Percentiles rank a stretch among this genome's conserved stretches.
These are phyloP conservation scores for Olyra latifolia DNA, from an alignment of 176 grass and related monocot species.

Conservation along the genomic window DNA sequence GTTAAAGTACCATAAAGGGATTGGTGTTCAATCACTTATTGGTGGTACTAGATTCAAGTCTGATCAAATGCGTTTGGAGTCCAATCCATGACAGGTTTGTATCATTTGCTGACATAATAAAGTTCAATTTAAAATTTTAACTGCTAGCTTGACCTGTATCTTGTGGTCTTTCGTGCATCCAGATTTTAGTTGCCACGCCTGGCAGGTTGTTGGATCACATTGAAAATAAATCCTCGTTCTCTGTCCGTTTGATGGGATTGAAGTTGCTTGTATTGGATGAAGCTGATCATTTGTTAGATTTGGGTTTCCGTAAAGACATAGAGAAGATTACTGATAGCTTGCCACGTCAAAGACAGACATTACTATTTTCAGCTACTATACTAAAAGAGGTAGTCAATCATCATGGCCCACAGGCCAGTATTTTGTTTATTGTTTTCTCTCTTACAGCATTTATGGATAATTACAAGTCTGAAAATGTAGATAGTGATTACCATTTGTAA, in stretches of 20 bases:
- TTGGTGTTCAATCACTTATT: conserved; percentile 91
- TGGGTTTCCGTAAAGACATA: conserved; percentile 90
- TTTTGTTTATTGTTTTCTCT: not conserved
- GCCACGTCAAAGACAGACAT: conserved; percentile 85
- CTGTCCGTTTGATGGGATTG: conserved; percentile 92
- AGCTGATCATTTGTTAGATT: conserved; percentile 92
- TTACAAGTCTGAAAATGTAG: conserved; percentile 15
- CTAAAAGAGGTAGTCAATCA: conserved; percentile 82
- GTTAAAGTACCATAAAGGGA: conserved; percentile 75
- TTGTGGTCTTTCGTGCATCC: conserved; percentile 16
- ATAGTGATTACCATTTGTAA: conserved; percentile 18
- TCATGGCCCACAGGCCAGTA: not conserved
- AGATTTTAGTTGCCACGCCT: conserved; percentile 96
- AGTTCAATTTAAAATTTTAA: conserved; percentile 29
- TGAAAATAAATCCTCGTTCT: conserved; percentile 91
- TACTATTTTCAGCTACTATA: conserved; percentile 87
- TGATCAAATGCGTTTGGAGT: conserved; percentile 86
- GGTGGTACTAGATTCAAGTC: conserved; percentile 88
- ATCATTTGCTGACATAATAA: not conserved
- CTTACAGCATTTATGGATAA: not conserved
- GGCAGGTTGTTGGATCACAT: conserved; percentile 92
- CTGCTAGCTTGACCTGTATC: conserved; percentile 28
- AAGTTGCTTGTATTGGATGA: conserved; percentile 97
- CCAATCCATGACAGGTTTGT: conserved; percentile 84
- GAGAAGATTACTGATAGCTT: conserved; percentile 96